A percentile compares a stretch with the other conserved stretches of the same genome.
Conservation (phyloP, 345 rosid species). For the Kandelia obovata region DNA sequence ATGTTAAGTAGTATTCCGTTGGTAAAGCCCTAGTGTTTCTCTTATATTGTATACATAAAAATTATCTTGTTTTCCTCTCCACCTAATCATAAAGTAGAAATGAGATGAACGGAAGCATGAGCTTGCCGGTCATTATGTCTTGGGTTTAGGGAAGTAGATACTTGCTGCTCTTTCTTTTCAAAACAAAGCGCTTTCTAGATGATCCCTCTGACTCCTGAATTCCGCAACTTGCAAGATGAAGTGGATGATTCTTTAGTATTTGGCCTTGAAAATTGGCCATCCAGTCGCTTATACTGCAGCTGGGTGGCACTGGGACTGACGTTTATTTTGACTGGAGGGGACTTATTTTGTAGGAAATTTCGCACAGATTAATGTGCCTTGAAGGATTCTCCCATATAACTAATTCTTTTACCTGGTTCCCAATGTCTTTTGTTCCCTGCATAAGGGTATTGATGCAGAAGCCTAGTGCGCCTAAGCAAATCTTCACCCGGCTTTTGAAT, state of each 20-base stretch:
- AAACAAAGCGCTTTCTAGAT: too few species aligned
- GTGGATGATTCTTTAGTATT: background rate
- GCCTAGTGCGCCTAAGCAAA: constrained; percentile 42
- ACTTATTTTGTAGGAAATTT: constrained; percentile 26
- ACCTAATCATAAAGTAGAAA: too few species aligned
- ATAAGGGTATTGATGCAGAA: constrained; percentile 54
- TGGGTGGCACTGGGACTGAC: background rate
- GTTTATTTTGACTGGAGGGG: background rate
- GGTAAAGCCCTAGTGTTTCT: too few species aligned
- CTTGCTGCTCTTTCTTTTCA: too few species aligned
- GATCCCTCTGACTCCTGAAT: background rate
- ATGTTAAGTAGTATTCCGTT: too few species aligned
- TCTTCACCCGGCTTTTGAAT: constrained; percentile 34
- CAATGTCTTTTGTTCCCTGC: constrained; percentile 44
- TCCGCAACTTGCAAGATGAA: background rate
- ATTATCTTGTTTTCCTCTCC: too few species aligned
- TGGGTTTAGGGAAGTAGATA: too few species aligned
- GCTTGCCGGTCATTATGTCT: too few species aligned
- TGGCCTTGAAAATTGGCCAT: background rate
- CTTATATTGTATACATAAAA: too few species aligned
- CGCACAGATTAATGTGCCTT: constrained; percentile 20
- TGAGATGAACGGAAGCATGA: background rate
- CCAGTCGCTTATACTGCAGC: background rate
- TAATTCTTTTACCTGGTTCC: constrained; percentile 44
- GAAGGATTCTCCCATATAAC: constrained; percentile 46